A percentile compares a stretch with the other conserved stretches of the same genome.
Conservation (phyloP, 345 rosid species). For the Firmiana major region DNA sequence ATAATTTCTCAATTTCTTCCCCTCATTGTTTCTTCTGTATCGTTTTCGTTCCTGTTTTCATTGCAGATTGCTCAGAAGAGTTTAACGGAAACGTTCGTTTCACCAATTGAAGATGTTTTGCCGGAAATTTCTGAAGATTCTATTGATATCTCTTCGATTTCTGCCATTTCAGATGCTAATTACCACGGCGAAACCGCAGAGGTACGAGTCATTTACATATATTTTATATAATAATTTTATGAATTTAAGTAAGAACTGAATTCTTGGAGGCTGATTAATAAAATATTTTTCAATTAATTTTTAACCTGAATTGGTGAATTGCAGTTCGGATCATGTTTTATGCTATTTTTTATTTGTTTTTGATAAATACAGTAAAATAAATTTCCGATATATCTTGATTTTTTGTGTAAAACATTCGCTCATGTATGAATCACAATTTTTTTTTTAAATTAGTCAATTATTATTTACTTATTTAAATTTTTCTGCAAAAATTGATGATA, state of each 20-base stretch:
- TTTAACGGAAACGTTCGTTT: background rate
- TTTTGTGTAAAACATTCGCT: background rate
- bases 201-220: background rate
- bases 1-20: background rate
- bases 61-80: constrained; percentile 5
- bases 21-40: background rate
- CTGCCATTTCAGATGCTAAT: constrained; percentile 7
- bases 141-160: constrained; percentile 5
- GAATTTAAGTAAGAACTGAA: background rate
- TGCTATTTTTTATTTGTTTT: background rate
- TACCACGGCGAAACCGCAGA: background rate
- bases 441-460: background rate
- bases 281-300: background rate
- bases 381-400: background rate
- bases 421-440: background rate
- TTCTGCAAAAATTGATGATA: no score
- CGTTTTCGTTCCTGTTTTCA: background rate
- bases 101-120: background rate
- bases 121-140: constrained; percentile 4
- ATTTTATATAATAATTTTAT: background rate
- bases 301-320: background rate
- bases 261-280: background rate
- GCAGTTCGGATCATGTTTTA: background rate
- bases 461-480: background rate
- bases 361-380: background rate